These are phyloP conservation scores for Tulasnella sp. DNA, from an alignment of 768 basidiomycete genomes.

Conservation along the genomic window DNA sequence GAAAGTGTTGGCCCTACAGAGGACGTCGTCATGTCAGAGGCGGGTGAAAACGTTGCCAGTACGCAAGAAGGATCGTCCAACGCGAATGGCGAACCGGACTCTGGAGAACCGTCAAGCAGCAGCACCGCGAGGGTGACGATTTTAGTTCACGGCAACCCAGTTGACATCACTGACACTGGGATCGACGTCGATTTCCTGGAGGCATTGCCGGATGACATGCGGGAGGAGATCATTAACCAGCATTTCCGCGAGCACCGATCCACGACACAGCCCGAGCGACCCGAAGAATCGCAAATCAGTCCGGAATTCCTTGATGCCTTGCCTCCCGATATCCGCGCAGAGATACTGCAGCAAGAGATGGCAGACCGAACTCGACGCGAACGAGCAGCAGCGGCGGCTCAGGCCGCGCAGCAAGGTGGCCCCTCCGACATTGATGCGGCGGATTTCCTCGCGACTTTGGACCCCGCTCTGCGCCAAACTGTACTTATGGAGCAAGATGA, in stretches of 20 bases:
- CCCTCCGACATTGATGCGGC: conserved; percentile 78
- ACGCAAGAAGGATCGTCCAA: not conserved
- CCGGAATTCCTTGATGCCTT: conserved; percentile 92
- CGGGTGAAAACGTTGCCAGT: not conserved
- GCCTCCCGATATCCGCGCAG: conserved; percentile 92
- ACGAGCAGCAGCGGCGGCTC: conserved; percentile 37
- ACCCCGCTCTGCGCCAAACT: conserved; percentile 82
- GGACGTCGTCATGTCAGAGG: conserved; percentile 15
- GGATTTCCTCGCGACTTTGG: conserved; percentile 85
- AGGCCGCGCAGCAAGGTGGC: conserved; percentile 32
- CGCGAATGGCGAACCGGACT: not conserved
- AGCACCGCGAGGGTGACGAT: conserved; percentile 66
- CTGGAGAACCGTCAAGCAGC: conserved; percentile 27
- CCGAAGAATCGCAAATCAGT: conserved; percentile 81
- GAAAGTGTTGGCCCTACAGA: not conserved
- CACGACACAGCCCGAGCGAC: conserved; percentile 57
- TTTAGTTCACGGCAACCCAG: conserved; percentile 80
- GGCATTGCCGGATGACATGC: conserved; percentile 96
- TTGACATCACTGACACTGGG: conserved; percentile 97
- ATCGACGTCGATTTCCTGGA: conserved; percentile 98
- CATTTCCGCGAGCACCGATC: conserved; percentile 89
- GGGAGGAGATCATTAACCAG: conserved; percentile 95
- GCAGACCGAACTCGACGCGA: conserved; percentile 59
- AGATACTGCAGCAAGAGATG: conserved; percentile 93
- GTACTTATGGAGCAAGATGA: conserved; percentile 86